Evolutionary conservation across 2,329 filamentous ascomycete genomes (phyloP).

Genomic region (Tolypocladium cylindrosporum): DNA sequence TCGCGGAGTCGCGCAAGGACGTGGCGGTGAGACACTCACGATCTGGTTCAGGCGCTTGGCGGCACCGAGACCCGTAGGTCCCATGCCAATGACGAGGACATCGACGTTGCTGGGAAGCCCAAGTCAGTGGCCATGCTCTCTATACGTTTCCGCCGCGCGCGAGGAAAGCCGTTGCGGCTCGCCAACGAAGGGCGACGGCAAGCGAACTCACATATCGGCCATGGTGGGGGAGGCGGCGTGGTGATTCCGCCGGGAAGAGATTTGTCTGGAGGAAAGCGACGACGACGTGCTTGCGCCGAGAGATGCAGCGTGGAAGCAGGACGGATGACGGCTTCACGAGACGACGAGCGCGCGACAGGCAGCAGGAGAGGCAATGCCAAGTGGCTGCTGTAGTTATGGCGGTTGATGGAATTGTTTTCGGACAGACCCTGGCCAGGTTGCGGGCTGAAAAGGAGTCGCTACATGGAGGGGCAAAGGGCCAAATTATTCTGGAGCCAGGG

Average conservation of each 20-base stretch:
- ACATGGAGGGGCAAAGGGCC: conserved; percentile 25
- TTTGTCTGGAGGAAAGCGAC: neutral
- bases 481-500: conserved; percentile 26
- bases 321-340: conserved; percentile 1
- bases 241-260: neutral
- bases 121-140: conserved; percentile 7
- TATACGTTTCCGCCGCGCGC: conserved; percentile 9
- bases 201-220: neutral
- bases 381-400: conserved; percentile 18
- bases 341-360: conserved; percentile 11
- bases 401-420: conserved; percentile 1
- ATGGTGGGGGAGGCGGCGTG: neutral
- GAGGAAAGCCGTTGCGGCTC: neutral
- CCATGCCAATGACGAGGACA: conserved; percentile 95
- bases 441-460: conserved; percentile 21
- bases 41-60: conserved; percentile 97
- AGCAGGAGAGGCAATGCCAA: conserved; percentile 13
- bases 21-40: conserved; percentile 46
- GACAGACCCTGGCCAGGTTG: neutral
- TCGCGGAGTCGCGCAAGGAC: conserved; percentile 1
- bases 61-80: conserved; percentile 93
- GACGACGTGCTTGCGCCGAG: neutral
- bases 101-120: conserved; percentile 64
- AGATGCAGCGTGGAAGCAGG: neutral
- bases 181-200: neutral